Evolutionary conservation across 768 basidiomycete genomes (phyloP), one percentile per base, ranked within the genome.

Genomic region (Podaxis rugospora): DNA sequence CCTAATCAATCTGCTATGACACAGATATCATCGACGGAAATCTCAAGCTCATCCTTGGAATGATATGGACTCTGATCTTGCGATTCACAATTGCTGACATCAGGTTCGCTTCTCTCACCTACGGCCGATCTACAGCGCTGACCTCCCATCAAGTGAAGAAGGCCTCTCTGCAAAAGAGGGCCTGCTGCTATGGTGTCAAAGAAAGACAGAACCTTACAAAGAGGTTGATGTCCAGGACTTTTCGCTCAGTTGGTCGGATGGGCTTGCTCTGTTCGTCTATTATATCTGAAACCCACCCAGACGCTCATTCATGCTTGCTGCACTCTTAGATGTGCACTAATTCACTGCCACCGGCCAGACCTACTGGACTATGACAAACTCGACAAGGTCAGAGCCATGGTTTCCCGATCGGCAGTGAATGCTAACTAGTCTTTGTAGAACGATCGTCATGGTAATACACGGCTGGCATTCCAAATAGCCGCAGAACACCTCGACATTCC

Each of bases 21-120:
- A n/a, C 62, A 95, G 96, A 98, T 72, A 97, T 98, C 70, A 95
- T 99, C 59, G 97, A 99, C 72, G 95, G 95, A n/a, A 97, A 96
- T 72, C 74, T 95, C 64, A 99, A 98, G 75, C 89, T 99, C 58
- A 98, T 96, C 55, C 84, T 98, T n/a, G 95, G 94, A 35, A 93
- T 95, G 95, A 98, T 99, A 65, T 98, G 97, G 97, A 96, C 93
- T 0, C 83, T 98, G 39, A 95, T 99, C 68, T 82, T 98, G 35
- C 89, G 96, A 11, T 98, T 98, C 73, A 97, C 95, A 4, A 98
- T 99, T 65, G 95, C 97, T 23, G 95, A 95, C 67, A 98, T 99
- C 78, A 97, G 89, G 95, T 95, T 65, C 62, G 86, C n/a, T 76
- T 51, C 13, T 18, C 36, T 39, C 53, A 39, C 18, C 55, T 13